Conservation (phyloP, 805 yeast genomes). For the Blastobotrys chiropterorum region DNA sequence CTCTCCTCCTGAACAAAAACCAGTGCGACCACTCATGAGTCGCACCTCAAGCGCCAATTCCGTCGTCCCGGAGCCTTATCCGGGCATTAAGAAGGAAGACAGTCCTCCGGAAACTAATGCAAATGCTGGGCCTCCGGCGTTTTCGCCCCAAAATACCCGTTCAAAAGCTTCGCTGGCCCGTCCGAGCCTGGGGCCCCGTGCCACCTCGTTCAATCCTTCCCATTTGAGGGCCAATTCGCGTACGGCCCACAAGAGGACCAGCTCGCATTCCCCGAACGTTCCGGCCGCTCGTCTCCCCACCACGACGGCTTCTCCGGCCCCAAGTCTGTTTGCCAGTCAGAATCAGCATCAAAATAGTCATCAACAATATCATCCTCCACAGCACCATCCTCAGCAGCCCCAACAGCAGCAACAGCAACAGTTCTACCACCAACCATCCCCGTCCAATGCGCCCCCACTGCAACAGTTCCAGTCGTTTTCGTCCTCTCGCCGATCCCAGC, state of each 20-base stretch:
- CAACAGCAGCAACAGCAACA: constrained; percentile 3
- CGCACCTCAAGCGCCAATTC: constrained; percentile 5
- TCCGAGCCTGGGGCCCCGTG: constrained; percentile 14
- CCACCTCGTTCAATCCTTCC: constrained; percentile 10
- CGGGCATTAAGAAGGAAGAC: not conserved
- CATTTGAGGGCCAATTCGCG: constrained; percentile 1
- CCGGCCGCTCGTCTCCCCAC: constrained; percentile 2
- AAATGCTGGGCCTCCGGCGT: not conserved
- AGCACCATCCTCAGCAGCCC: not conserved
- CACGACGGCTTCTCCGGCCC: not conserved
- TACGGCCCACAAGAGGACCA: constrained; percentile 10
- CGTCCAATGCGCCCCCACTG: not conserved
- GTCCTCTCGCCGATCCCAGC: not conserved
- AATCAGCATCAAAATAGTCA: not conserved
- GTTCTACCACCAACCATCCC: not conserved
- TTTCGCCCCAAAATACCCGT: not conserved
- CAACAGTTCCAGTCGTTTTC: not conserved
- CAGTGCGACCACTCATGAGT: not conserved
- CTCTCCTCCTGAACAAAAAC: not conserved
- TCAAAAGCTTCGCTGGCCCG: constrained; percentile 1
- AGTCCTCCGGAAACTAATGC: not conserved
- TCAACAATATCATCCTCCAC: not conserved
- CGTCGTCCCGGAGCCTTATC: not conserved
- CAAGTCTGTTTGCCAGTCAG: not conserved
- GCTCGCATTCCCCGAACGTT: constrained; percentile 16